phyloP scores from a whole-genome alignment of 495 filamentous ascomycete genomes.

The Penicillium subrubescens region DNA sequence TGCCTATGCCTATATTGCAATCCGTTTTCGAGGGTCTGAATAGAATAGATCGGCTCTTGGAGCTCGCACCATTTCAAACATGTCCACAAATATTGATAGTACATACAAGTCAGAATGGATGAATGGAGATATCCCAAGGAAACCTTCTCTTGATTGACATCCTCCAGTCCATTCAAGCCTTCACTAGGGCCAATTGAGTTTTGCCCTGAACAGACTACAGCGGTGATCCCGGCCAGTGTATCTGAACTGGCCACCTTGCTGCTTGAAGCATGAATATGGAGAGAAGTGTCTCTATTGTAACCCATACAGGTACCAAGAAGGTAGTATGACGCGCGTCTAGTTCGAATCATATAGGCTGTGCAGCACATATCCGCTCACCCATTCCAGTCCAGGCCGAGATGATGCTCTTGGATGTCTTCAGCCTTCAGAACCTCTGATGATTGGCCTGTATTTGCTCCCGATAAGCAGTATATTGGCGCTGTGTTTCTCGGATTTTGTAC shows the following conservation, averaged over 20 bases:
- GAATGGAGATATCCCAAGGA: neutral
- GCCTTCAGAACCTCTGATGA: neutral
- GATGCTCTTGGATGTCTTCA: slow-evolving; percentile 9
- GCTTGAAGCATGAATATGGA: neutral
- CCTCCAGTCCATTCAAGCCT: neutral
- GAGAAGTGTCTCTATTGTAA: slow-evolving; percentile 12
- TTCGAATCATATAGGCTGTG: slow-evolving; percentile 18
- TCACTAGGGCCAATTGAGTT: neutral
- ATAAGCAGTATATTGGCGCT: neutral
- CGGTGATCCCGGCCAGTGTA: slow-evolving; percentile 14
- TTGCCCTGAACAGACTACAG: slow-evolving; percentile 17
- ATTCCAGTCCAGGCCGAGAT: slow-evolving; percentile 21
- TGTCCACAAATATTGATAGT: neutral
- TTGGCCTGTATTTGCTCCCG: neutral
- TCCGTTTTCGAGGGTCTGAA: neutral
- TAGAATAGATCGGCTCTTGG: neutral
- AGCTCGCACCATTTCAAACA: neutral
- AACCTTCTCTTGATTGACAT: neutral
- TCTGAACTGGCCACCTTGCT: slow-evolving; percentile 5
- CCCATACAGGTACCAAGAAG: slow-evolving; percentile 25
- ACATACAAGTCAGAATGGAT: neutral
- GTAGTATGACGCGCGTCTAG: slow-evolving; percentile 32
- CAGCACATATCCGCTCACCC: slow-evolving; percentile 12
- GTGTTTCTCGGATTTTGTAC: slow-evolving; percentile 16
- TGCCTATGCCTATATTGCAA: neutral